Evolutionary conservation across 768 basidiomycete species (phyloP), one percentile per base, ranked within the genome.

Genomic region (Galerina marginata): DNA sequence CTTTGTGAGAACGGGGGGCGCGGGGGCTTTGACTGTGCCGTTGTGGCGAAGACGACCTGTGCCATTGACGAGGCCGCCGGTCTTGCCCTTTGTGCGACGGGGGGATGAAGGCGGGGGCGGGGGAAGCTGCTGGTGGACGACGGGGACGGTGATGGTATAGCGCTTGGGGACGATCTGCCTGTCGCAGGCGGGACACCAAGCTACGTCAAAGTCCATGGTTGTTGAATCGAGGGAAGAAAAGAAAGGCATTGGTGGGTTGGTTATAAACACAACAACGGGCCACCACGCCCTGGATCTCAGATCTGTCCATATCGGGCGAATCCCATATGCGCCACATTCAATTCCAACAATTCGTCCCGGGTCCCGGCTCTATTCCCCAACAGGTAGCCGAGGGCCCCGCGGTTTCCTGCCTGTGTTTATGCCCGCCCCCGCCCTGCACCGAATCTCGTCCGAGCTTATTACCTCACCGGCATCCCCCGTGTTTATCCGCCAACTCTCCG

Each of bases 171-270:
- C 77, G 65, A 94, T 92, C 63, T 89, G 88, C 65, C 85, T 79
- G 67, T 87, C 84, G 79, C 92, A 94, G 69, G 84, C 85, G 51
- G 90, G 89, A 82, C 92, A 93, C 89, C 89, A 94, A 57, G 86
- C 79, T 62, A 87, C 82, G 76, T 91, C 91, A 77, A 87, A 80
- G 52, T 82, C 79, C 78, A 79, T 79, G 56, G 65, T 49, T 23
- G 50, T 20, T 6, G 29, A 47, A 46, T 38, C 29, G 33, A 58
- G 62, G 61, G 65, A 64, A 59, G 38, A 50, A 62, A 60, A 63
- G 58, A 58, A 64, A 59, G 33, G 59, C 53, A 60, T 38, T 53
- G 49, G 25, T n/a, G 53, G 47, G 42, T 43, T 59, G 47, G 65
- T 77, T 75, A 73, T 76, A 76, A 71, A 64, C 53, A 60, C 38